Base-by-base conservation (phyloP, 306 rosid genomes). In the Sindora glabra region DNA sequence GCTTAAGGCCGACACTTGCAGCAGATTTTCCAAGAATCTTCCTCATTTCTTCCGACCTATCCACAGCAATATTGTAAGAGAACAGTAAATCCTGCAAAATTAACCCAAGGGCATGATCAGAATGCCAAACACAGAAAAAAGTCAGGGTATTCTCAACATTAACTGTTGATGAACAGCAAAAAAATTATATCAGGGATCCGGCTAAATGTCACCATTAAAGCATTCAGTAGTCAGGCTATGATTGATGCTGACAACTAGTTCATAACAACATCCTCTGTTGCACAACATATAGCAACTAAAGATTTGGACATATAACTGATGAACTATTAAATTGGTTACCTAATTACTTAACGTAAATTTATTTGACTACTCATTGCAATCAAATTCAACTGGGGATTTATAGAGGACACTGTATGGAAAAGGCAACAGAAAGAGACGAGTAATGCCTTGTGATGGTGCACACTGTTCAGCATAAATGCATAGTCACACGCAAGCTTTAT, bases 41-140 rank as follows among this genome's bases (percentile, higher is more conserved):
- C 71, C 59, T 81, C 79, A 89, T 86, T 72, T 92, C 99, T 21
- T 80, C 79, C 32, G 90, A 69, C 47, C 99, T 78, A 76, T 92
- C 99, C 56, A 92, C 74, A 14, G 96, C 96, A 59, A 89, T 92
- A 70, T 83, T 92, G 80, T 92, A 92, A 10, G 99, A 88, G 71
- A 88, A 82, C 63, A 92, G 71, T 38, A 92, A 64, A 2, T 86
- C 90, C 99, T 92, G 82, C 82, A 86, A 39, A 47, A 33, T 37
- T 68, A 63, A 40, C 56, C 64, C 32, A 24, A 59, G 23, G 12
- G 17, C 47, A 53, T 25, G 61, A 40, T 69, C 15, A 62, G 66
- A 18, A 34, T 23, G 14, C 5, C 14, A 65, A 25, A 21, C 25
- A 54, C 5, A 37, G 37, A 9, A 48, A 39, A 56, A 6, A 17